A percentile compares a stretch with the other conserved stretches of the same genome.
These are phyloP conservation scores for Neurospora sp. DNA, from an alignment of 2,329 filamentous ascomycete species.

Conservation along the genomic window DNA sequence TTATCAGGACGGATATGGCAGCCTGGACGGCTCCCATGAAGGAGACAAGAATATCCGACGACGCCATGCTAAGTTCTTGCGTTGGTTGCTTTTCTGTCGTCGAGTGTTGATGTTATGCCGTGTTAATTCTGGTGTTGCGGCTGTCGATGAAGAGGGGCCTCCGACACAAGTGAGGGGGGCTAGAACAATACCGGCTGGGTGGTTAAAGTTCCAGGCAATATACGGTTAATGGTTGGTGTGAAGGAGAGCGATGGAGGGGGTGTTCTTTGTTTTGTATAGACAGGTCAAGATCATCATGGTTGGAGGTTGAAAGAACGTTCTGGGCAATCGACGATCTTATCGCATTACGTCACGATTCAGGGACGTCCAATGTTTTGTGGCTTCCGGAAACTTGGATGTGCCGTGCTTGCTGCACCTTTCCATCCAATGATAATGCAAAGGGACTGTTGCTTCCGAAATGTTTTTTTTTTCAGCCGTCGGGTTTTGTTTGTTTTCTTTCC, in stretches of 20 bases:
- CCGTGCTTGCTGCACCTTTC: neutral
- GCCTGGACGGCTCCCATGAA: conserved; percentile 37
- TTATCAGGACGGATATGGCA: conserved; percentile 35
- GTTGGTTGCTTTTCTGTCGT: neutral
- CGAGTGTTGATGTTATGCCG: neutral
- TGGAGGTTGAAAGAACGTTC: neutral
- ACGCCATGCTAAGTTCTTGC: neutral
- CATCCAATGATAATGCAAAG: neutral
- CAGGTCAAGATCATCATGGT: neutral
- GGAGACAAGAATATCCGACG: conserved; percentile 21
- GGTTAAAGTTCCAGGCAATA: neutral
- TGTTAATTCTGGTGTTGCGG: neutral
- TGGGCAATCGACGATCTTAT: neutral
- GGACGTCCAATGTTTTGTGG: neutral
- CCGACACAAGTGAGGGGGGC: neutral
- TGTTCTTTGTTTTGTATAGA: neutral
- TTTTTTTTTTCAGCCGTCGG: neutral
- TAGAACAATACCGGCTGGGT: neutral
- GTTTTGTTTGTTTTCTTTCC: neutral
- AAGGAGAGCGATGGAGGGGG: neutral
- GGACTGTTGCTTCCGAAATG: neutral
- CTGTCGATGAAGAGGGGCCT: neutral
- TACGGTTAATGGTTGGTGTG: neutral
- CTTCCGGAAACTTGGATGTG: neutral
- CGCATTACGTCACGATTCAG: neutral